Base-by-base conservation (phyloP, 2,329 filamentous ascomycete genomes). In the Didymellaceae sp. region DNA sequence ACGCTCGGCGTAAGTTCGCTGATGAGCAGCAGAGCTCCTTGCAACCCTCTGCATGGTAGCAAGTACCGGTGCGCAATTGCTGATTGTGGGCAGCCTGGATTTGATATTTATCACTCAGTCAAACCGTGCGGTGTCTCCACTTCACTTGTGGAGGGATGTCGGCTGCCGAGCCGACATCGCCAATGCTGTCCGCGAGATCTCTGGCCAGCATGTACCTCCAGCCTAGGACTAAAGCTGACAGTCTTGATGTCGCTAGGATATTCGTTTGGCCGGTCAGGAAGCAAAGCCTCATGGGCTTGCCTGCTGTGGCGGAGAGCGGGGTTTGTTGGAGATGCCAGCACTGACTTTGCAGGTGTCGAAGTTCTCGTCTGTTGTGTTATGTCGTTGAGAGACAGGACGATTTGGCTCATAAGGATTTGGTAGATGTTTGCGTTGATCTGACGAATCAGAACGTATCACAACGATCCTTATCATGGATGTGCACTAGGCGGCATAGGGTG, bases 101-200 rank as follows among this genome's bases (percentile, higher is more conserved):
- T 72, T 79, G 24, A 88, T 88, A 84, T 88, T 86, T 65, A 74
- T 71, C 32, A 87, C 88, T 63, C 84, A 85, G 49, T n/a, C n/a
- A n/a, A n/a, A 77, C 86, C 35, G 74, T 79, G 1, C 48, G 77
- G 1, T 77, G 81, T 35, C 81, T 82, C 4, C 58, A 84, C 52
- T 83, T 81, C 52, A 74, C 74, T 13, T 73, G 78, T 1, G 53
- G 79, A 46, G 58, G 60, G 2, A 75, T 84, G 6, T 68, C 76
- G 0, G 74, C 74, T 6, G 71, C 78, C 0, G 84, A 81, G 54
- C 77, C 0, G 76, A 81, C 14, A 66, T 80, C 3, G 79, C 79
- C 1, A 80, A 82, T 57, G 63, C 71, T 0, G 57, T 82, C 5
- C 66, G 75, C 1, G 80, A 84, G n/a, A 33, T 86, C 6, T 86